phyloP scores from a whole-genome alignment of 129 eudicot species.

The Lonicera japonica region DNA sequence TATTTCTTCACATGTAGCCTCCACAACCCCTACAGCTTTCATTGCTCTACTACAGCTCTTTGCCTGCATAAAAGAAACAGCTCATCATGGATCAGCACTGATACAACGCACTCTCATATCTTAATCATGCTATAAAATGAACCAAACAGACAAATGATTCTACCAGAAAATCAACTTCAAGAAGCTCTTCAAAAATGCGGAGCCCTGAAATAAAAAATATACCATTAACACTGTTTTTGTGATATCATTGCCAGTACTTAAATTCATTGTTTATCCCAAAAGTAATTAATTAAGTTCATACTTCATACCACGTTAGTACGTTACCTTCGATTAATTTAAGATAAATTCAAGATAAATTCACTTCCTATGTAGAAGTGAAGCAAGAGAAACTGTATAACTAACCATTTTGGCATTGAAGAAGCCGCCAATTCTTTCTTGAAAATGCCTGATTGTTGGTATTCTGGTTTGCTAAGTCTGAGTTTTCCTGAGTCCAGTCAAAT shows the following conservation, averaged over 20 bases:
- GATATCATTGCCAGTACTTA: constrained; percentile 11
- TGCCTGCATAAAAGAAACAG: constrained; percentile 49
- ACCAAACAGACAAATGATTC: constrained; percentile 4
- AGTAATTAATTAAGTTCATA: neutral
- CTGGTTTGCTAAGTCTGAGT: constrained; percentile 72
- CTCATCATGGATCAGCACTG: constrained; percentile 4
- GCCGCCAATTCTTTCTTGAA: constrained; percentile 97
- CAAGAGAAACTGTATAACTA: neutral
- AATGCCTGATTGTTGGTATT: constrained; percentile 76
- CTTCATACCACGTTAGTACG: too few relatives aligned
- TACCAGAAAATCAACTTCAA: constrained; percentile 95
- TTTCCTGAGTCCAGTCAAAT: constrained; percentile 95
- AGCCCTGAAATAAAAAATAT: constrained; percentile 54
- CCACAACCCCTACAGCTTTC: constrained; percentile 99
- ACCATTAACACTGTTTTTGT: constrained; percentile 5
- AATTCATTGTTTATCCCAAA: neutral
- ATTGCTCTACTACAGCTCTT: constrained; percentile 99
- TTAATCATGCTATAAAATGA: constrained; percentile 1
- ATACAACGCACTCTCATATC: constrained; percentile 1
- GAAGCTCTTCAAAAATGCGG: constrained; percentile 98
- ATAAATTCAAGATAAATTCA: too few relatives aligned
- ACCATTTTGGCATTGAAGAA: constrained; percentile 99
- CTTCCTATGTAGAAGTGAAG: neutral
- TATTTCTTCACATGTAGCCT: constrained; percentile 94
- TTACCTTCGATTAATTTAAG: too few relatives aligned